A percentile compares a stretch with the other conserved stretches of the same genome.
These are phyloP conservation scores for Pilasporangium apinafurcum DNA, from an alignment of 352 stramenopile species.

Conservation along the genomic window DNA sequence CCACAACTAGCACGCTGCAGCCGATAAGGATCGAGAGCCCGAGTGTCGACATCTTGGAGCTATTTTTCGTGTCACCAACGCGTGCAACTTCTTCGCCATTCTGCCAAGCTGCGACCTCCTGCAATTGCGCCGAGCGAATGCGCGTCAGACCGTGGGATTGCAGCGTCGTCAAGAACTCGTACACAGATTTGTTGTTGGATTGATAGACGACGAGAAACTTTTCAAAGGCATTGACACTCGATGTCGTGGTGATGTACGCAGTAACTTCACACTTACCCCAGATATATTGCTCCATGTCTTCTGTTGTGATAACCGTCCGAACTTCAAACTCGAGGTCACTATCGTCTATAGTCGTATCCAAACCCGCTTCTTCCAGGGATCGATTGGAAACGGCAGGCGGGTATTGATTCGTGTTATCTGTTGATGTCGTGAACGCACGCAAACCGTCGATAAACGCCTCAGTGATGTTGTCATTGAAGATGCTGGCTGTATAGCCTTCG, in stretches of 20 bases:
- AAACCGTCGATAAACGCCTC: conserved; percentile 23
- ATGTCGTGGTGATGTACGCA: conserved; percentile 27
- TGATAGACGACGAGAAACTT: conserved; percentile 33
- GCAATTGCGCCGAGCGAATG: conserved; percentile 23
- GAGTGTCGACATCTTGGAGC: conserved; percentile 10
- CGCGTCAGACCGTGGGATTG: conserved; percentile 19
- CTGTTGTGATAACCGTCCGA: conserved; percentile 16
- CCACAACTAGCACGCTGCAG: conserved; percentile 21
- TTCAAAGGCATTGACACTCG: conserved; percentile 27
- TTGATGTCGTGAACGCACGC: conserved; percentile 21
- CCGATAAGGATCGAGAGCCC: conserved; percentile 17
- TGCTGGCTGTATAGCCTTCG: conserved; percentile 36
- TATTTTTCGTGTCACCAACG: conserved; percentile 15
- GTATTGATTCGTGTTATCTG: conserved; percentile 1
- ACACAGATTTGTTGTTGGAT: conserved; percentile 8
- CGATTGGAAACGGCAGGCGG: neutral
- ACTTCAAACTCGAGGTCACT: conserved; percentile 23
- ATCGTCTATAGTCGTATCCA: neutral
- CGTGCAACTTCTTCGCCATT: conserved; percentile 26
- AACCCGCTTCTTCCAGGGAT: neutral
- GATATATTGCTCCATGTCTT: conserved; percentile 20
- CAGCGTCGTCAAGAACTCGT: conserved; percentile 20
- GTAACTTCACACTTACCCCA: conserved; percentile 28
- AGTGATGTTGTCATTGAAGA: conserved; percentile 30
- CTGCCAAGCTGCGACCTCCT: conserved; percentile 25